phyloP scores from a whole-genome alignment of 345 rosid genomes.

The Trapa bicornis region DNA sequence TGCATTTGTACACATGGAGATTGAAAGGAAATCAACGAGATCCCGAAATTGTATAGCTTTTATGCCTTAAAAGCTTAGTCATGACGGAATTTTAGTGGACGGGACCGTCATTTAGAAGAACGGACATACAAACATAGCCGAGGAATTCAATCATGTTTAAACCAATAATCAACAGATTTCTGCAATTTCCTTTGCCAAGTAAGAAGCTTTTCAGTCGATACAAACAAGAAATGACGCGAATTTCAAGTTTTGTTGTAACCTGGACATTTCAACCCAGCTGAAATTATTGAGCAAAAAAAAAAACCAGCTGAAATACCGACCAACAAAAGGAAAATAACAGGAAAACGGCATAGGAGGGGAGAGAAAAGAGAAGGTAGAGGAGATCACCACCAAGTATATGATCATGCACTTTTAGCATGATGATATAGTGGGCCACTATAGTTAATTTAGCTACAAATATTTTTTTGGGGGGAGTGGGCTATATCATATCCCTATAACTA shows the following conservation, averaged over 20 bases:
- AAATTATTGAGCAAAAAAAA: not conserved
- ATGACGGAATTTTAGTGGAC: not conserved
- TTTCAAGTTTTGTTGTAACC: not conserved
- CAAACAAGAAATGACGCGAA: not conserved
- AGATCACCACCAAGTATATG: slow-evolving; percentile 67
- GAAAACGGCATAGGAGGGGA: not conserved
- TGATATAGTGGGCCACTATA: no score
- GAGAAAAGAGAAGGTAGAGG: not conserved
- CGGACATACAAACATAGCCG: not conserved
- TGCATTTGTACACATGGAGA: not conserved
- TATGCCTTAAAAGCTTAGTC: no score
- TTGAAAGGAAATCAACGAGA: not conserved
- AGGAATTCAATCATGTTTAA: not conserved
- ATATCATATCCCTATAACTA: no score
- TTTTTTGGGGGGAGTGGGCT: no score
- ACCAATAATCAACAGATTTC: not conserved
- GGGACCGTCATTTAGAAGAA: not conserved
- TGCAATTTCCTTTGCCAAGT: not conserved
- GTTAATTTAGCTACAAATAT: no score
- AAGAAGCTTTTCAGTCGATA: not conserved
- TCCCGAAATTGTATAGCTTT: no score
- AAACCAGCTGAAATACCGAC: not conserved
- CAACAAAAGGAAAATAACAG: slow-evolving; percentile 3
- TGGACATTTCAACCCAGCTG: not conserved
- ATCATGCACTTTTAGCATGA: not conserved